Evolutionary conservation across 805 yeast genomes (phyloP).

Genomic region (Dipodascus geniculatus): DNA sequence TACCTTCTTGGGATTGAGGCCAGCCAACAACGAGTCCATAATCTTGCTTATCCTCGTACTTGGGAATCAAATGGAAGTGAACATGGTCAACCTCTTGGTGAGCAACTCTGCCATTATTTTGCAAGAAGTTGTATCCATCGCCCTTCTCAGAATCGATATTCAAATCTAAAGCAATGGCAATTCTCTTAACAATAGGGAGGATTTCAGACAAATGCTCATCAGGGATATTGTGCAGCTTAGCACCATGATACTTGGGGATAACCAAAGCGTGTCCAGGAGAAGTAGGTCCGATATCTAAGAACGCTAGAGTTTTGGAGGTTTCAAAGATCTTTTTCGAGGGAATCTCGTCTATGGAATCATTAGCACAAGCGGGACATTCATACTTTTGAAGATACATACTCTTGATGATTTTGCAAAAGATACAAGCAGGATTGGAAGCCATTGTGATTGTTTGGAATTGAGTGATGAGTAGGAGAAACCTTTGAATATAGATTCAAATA

Average conservation of each 20-base stretch:
- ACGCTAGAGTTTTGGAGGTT: conserved; percentile 67
- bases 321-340: conserved; percentile 87
- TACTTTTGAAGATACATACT: conserved; percentile 29
- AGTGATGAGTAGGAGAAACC: background rate
- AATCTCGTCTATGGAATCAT: conserved; percentile 54
- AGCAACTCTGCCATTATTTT: conserved; percentile 90
- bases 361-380: background rate
- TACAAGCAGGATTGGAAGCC: conserved; percentile 35
- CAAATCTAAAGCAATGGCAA: conserved; percentile 57
- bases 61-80: conserved; percentile 94
- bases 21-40: conserved; percentile 78
- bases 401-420: conserved; percentile 89
- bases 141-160: conserved; percentile 44
- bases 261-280: conserved; percentile 79
- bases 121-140: conserved; percentile 75
- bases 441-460: too few relatives aligned
- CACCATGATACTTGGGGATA: conserved; percentile 91
- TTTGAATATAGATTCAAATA: background rate
- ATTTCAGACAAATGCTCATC: conserved; percentile 82
- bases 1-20: conserved; percentile 81
- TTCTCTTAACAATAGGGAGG: conserved; percentile 77
- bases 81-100: conserved; percentile 95
- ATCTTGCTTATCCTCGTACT: conserved; percentile 45
- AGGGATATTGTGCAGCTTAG: conserved; percentile 81
- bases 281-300: conserved; percentile 89